These are phyloP conservation scores for Lagerstroemia speciosa DNA, from an alignment of 345 rosid species.

Conservation along the genomic window DNA sequence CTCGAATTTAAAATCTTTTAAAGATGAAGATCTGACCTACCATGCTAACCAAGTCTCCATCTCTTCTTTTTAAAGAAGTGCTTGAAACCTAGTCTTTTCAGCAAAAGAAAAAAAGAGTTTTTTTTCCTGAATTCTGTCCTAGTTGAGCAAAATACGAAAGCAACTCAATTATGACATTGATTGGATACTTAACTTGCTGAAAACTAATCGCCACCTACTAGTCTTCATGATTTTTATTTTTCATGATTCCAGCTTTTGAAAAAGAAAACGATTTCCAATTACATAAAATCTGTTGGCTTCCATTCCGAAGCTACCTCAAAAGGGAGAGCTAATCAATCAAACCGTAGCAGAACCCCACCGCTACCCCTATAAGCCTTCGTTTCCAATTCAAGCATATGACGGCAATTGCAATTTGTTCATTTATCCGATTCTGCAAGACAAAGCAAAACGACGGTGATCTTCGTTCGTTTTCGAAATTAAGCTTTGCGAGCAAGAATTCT, in stretches of 20 bases:
- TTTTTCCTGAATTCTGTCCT: no score
- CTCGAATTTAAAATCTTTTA: no score
- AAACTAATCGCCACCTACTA: neutral
- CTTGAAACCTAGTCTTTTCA: no score
- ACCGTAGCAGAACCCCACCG: slow-evolving; percentile 2
- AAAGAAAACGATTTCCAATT: neutral
- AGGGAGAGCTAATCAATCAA: neutral
- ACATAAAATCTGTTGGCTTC: neutral
- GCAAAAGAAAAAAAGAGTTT: no score
- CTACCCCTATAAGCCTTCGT: slow-evolving; percentile 19
- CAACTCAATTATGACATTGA: neutral
- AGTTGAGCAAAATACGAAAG: neutral
- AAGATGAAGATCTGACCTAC: no score
- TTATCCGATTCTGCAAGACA: slow-evolving; percentile 36
- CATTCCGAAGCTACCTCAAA: neutral
- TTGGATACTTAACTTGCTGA: slow-evolving; percentile 7
- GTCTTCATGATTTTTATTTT: neutral
- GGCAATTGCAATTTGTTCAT: slow-evolving; percentile 7
- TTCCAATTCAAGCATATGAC: slow-evolving; percentile 41
- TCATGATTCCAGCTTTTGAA: neutral
- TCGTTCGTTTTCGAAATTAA: slow-evolving; percentile 1
- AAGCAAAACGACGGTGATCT: slow-evolving; percentile 25
- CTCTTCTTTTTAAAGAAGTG: no score
- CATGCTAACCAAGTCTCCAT: no score
- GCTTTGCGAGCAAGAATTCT: slow-evolving; percentile 13